phyloP scores from a whole-genome alignment of 2,329 filamentous ascomycete species.

The Aureobasidium pullulans region DNA sequence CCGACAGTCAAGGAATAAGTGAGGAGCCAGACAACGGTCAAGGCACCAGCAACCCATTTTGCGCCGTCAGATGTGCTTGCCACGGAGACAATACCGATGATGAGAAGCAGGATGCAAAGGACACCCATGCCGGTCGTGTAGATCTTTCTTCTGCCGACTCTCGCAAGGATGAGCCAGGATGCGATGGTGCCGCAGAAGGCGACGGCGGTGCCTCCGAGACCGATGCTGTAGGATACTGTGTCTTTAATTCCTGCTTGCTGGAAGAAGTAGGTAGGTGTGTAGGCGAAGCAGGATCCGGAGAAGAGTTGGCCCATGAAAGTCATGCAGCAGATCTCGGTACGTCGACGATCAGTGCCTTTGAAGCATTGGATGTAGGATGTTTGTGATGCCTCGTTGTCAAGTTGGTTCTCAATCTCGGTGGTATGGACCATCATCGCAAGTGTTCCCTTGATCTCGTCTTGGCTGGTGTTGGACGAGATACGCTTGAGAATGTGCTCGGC shows the following conservation, averaged over 20 bases:
- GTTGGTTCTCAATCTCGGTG: conserved; percentile 25
- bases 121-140: conserved; percentile 24
- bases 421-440: conserved; percentile 33
- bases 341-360: conserved; percentile 33
- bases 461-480: conserved; percentile 24
- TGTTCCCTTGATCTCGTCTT: conserved; percentile 5
- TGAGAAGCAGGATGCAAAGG: not conserved
- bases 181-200: conserved; percentile 36
- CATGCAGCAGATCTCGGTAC: conserved; percentile 37
- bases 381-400: conserved; percentile 18
- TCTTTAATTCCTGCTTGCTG: conserved; percentile 35
- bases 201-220: conserved; percentile 30
- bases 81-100: conserved; percentile 34
- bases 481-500: conserved; percentile 29
- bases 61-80: conserved; percentile 27
- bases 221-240: conserved; percentile 33
- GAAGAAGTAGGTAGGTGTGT: conserved; percentile 31
- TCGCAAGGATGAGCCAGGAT: conserved; percentile 35
- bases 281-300: conserved; percentile 36
- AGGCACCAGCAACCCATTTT: conserved; percentile 35
- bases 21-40: conserved; percentile 31
- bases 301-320: conserved; percentile 38
- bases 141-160: conserved; percentile 33
- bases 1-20: conserved; percentile 33
- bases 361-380: conserved; percentile 37